Evolutionary conservation across 116 monocot species (phyloP), one percentile per base, ranked within the genome.

Genomic region (Posidonia oceanica): DNA sequence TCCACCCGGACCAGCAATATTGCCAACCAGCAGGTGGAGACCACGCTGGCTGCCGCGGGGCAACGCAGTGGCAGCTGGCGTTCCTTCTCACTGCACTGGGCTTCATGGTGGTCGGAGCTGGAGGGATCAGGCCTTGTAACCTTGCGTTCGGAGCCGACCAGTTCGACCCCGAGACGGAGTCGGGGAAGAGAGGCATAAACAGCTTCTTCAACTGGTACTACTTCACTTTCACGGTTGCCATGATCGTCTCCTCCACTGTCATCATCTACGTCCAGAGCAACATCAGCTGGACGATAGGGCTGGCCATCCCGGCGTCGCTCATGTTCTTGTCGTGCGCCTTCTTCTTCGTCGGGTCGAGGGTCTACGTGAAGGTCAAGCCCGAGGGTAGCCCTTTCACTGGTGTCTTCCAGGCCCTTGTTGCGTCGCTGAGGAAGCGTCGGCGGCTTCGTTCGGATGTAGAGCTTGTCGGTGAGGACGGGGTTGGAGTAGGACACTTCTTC

Each of bases 171-270:
- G n/a, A 39, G 40, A 71, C 11, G 81, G 83, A 70, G 60, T 62
- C 82, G 13, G 57, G 82, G 22, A 23, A 69, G 71, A 38, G 44
- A 51, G 3, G 80, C 3, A 75, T 41, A 76, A 75, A 21, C 62
- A 62, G 76, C 73, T 89, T 69, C 86, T 89, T 81, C 79, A 89
- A 86, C 64, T 86, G 86, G 89, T 89, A 81, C 77, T 89, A 83
- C 80, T 69, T 61, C 56, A 77, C 79, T 39, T 69, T 79, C 15
- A 83, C 75, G 4, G 41, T 75, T 5, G 83, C 67, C 5, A 36
- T 75, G 10, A 38, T 86, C 61, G 7, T 83, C 6, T 73, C 73
- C 0, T 13, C 77, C 63, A 89, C 86, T 0, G 54, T 77, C 14
- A 48, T 89, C 23, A 70, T 86, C 14, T 89, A 79, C 73, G 60